Evolutionary conservation across 1,284 basidiomycete species (phyloP), one percentile per base, ranked within the genome.

Genomic region (Rhodotorula sp.): DNA sequence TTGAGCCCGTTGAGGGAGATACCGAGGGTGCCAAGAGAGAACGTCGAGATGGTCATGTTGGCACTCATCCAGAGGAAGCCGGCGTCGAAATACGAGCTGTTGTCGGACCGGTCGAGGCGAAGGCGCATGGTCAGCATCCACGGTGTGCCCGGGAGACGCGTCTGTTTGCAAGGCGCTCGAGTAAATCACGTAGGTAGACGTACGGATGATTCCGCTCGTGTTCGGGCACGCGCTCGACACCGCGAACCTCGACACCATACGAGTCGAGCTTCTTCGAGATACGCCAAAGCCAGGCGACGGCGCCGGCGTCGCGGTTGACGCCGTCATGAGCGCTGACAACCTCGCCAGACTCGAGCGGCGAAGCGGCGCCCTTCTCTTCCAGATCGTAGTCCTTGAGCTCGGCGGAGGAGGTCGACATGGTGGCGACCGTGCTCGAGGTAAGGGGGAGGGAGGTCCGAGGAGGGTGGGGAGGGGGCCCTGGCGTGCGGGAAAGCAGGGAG

Each of bases 21-120:
- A 0, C 90, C 91, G 0, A 91, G 82, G 0, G 89, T 88, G 10
- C 91, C 91, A 3, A 89, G 83, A 57, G 90, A 91, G 78, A 92
- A 90, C 0, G 90, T 90, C 74, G 80, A 78, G 66, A 77, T 73
- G 53, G 75, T 77, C 60, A 59, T 50, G 67, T 74, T 73, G 13
- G 73, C 73, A 5, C 64, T 67, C 27, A 49, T 27, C 73, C 73
- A 75, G 7, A 75, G 55, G 53, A 42, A 63, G 1, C 68, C 71
- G 1, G 63, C 25, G 64, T 73, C 71, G n/a, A 44, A 19, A n/a
- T n/a, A 57, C 19, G 44, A 34, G 27, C 70, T 73, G 59, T 52
- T 44, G 52, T 27, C 48, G 19, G 61, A 44, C 17, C 50, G 57
- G 45, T n/a, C 53, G 17, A 34, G 14, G 53, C 50, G 45, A 46